These are phyloP conservation scores for Hyaloperonospora brassicae DNA, from an alignment of 352 stramenopile species.

Conservation along the genomic window DNA sequence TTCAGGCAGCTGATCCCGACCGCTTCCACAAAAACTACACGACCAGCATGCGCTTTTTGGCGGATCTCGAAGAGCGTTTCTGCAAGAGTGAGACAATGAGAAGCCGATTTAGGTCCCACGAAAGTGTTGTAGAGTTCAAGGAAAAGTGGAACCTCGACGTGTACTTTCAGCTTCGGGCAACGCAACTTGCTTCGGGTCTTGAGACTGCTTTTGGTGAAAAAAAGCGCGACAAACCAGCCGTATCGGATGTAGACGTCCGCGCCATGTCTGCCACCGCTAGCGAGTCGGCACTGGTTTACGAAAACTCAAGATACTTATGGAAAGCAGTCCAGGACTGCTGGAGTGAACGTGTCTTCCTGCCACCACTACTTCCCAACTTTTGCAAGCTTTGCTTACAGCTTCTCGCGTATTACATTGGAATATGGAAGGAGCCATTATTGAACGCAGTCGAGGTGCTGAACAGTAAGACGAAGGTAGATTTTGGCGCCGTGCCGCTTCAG, in stretches of 20 bases:
- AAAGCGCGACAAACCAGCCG: slow-evolving; percentile 21
- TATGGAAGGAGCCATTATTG: slow-evolving; percentile 47
- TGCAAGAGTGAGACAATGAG: slow-evolving; percentile 53
- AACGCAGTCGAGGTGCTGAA: slow-evolving; percentile 39
- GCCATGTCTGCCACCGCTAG: slow-evolving; percentile 1
- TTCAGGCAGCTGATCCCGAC: slow-evolving; percentile 67
- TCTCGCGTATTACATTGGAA: slow-evolving; percentile 45
- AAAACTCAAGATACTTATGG: slow-evolving; percentile 45
- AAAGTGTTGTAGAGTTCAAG: slow-evolving; percentile 73
- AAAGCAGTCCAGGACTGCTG: slow-evolving; percentile 49
- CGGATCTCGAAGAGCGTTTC: slow-evolving; percentile 41
- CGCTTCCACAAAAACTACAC: slow-evolving; percentile 80
- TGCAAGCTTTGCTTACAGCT: slow-evolving; percentile 68
- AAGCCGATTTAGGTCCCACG: slow-evolving; percentile 55
- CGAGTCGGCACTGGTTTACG: slow-evolving; percentile 30
- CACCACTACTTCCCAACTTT: slow-evolving; percentile 49
- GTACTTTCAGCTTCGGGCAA: slow-evolving; percentile 76
- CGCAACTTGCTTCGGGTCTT: slow-evolving; percentile 41
- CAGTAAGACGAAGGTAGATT: slow-evolving; percentile 42
- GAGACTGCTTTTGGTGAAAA: slow-evolving; percentile 43
- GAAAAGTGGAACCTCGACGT: slow-evolving; percentile 86
- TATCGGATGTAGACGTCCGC: slow-evolving; percentile 4
- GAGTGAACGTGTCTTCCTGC: slow-evolving; percentile 45
- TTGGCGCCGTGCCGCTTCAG: slow-evolving; percentile 29
- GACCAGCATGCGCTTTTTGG: slow-evolving; percentile 66